These are phyloP conservation scores for Pestalotiopsis fici DNA, from an alignment of 2,329 filamentous ascomycete genomes.

Conservation along the genomic window DNA sequence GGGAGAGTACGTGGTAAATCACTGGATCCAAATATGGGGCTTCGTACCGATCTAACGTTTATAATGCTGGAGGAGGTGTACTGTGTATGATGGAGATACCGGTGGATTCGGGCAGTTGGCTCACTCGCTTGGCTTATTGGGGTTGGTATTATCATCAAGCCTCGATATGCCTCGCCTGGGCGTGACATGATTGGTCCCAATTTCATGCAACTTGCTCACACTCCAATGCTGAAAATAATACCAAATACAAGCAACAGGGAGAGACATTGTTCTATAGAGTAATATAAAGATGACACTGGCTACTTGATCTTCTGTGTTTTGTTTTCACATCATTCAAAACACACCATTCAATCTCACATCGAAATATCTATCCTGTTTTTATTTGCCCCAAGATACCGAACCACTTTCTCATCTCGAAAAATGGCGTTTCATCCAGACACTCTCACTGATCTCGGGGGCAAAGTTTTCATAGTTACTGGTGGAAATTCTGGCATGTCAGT, in stretches of 20 bases:
- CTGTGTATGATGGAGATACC: neutral
- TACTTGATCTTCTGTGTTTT: slow-evolving; percentile 13
- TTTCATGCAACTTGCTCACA: slow-evolving; percentile 25
- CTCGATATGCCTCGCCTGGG: neutral
- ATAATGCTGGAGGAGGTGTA: too few species aligned
- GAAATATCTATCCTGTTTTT: neutral
- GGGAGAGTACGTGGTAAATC: too few species aligned
- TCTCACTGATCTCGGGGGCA: slow-evolving; percentile 42
- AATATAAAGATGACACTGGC: slow-evolving; percentile 24
- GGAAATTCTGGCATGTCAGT: slow-evolving; percentile 46
- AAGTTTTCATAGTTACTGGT: slow-evolving; percentile 45
- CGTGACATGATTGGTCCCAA: slow-evolving; percentile 11
- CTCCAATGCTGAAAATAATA: slow-evolving; percentile 18
- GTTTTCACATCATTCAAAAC: slow-evolving; percentile 15
- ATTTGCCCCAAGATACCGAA: slow-evolving; percentile 2
- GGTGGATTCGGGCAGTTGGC: slow-evolving; percentile 24
- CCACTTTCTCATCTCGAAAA: slow-evolving; percentile 14
- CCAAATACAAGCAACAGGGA: slow-evolving; percentile 14
- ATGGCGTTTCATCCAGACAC: slow-evolving; percentile 40
- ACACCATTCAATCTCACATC: neutral
- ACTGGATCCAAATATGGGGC: too few species aligned
- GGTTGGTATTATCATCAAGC: slow-evolving; percentile 15
- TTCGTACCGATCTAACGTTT: too few species aligned
- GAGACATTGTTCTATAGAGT: slow-evolving; percentile 17
- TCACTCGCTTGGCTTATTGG: slow-evolving; percentile 19